Evolutionary conservation across 2,329 filamentous ascomycete species (phyloP), one percentile per base, ranked within the genome.

Genomic region (Apiospora hydei): DNA sequence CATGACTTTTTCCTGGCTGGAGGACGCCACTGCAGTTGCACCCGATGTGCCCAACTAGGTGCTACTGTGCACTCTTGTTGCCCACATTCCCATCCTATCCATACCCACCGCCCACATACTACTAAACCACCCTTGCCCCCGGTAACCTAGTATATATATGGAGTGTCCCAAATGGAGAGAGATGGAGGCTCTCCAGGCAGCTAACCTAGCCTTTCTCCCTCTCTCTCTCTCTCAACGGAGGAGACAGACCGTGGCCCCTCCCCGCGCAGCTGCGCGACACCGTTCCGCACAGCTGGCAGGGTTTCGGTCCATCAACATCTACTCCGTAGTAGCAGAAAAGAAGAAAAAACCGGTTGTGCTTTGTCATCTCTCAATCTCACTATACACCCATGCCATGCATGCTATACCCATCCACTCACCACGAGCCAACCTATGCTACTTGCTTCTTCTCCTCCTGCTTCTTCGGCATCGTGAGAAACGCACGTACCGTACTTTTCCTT

Each of bases 101-200:
- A 43, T 14, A 14, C 41, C 13, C 41, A 43, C 41, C 34, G 34
- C 34, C 34, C 34, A 38, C 34, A 38, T 38, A 38, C 34, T 38
- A 38, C 34, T 38, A 38, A 38, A 51, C n/a, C n/a, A 51, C 24
- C n/a, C 24, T 30, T 30, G 26, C 2, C 34, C 5, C 34, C 34
- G 5, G 34, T 38, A 30, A 30, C 26, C 34, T 8, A 38, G 34
- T 38, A 14, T n/a, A 53, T 53, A 49, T 53, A 30, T 53, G 49
- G 49, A 53, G 49, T 43, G 41, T n/a, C 49, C 49, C 49, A 53
- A 53, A 53, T 53, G 24, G 49, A 53, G 49, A 53, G 24, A 53
- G 46, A n/a, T n/a, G 18, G 53, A 38, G 53, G 53, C 53, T 61
- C 53, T 24, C 11, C 16, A 43, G 41, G 13, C 41, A 24, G 21